A percentile compares a stretch with the other conserved stretches of the same genome.
Conservation (phyloP, 2,329 filamentous ascomycete species). For the Podosphaera fusca region DNA sequence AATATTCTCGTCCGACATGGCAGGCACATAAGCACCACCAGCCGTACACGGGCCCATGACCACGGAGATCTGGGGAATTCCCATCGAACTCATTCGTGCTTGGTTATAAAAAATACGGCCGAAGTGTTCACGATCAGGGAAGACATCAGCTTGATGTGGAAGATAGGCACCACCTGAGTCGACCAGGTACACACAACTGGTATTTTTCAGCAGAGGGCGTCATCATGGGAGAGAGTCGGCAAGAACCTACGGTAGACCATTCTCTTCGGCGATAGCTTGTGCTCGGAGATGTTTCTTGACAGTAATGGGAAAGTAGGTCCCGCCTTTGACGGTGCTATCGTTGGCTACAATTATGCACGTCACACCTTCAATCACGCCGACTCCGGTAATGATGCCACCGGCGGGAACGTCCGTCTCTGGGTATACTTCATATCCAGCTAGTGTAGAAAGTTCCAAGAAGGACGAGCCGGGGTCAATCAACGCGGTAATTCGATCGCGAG, state of each 20-base stretch:
- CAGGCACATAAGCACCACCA: slow-evolving; percentile 83
- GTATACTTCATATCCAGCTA: slow-evolving; percentile 73
- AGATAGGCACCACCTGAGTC: slow-evolving; percentile 91
- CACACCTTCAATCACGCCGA: slow-evolving; percentile 76
- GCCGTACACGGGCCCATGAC: slow-evolving; percentile 97
- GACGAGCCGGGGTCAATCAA: slow-evolving; percentile 73
- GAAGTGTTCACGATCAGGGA: slow-evolving; percentile 86
- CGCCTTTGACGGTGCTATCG: slow-evolving; percentile 91
- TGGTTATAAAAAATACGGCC: slow-evolving; percentile 95
- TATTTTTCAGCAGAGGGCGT: not conserved
- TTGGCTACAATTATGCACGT: slow-evolving; percentile 87
- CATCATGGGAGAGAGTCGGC: not conserved
- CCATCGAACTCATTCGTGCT: slow-evolving; percentile 68
- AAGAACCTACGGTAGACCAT: slow-evolving; percentile 38
- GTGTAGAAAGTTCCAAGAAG: slow-evolving; percentile 81
- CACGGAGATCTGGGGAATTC: slow-evolving; percentile 81
- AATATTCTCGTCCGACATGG: slow-evolving; percentile 94
- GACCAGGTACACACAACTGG: slow-evolving; percentile 74
- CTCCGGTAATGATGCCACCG: slow-evolving; percentile 77
- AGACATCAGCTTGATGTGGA: slow-evolving; percentile 85
- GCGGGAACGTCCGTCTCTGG: slow-evolving; percentile 69
- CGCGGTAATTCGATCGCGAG: slow-evolving; percentile 67
- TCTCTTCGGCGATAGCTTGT: slow-evolving; percentile 76
- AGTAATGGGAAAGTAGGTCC: slow-evolving; percentile 90
- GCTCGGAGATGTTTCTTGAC: slow-evolving; percentile 93